phyloP scores from a whole-genome alignment of 73 alveolate species.

The Blepharisma japonicum region DNA sequence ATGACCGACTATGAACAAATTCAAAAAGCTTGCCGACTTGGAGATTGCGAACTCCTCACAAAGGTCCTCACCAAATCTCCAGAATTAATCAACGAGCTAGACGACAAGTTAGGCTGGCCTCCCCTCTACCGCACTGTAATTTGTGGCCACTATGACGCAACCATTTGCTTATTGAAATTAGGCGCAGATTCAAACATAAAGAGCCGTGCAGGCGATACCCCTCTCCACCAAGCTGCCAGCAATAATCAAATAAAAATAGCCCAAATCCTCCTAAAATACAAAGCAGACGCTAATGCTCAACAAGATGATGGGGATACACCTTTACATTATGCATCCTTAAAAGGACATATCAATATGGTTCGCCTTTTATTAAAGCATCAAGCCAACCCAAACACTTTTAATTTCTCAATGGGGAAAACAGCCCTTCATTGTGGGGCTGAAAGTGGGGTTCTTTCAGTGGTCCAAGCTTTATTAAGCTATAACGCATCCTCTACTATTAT shows the following conservation, averaged over 20 bases:
- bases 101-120: constrained; percentile 1
- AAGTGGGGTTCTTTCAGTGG: neutral
- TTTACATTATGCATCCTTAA: constrained; percentile 6
- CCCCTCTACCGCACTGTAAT: constrained; percentile 22
- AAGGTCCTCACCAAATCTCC: neutral
- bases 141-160: neutral
- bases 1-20: neutral
- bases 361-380: constrained; percentile 47
- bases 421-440: constrained; percentile 33
- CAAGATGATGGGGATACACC: constrained; percentile 24
- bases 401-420: constrained; percentile 21
- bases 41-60: neutral
- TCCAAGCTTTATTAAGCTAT: neutral
- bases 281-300: constrained; percentile 23
- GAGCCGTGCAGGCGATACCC: neutral
- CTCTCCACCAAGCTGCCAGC: constrained; percentile 15
- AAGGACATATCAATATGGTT: constrained; percentile 59
- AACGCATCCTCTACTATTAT: neutral
- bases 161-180: neutral
- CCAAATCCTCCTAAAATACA: neutral
- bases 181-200: constrained; percentile 23
- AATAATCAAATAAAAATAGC: constrained; percentile 1
- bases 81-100: neutral
- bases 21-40: constrained; percentile 25
- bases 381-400: constrained; percentile 62